Conservation (phyloP, 371 early-diverging fungal species). For the Mortierella sp. region DNA sequence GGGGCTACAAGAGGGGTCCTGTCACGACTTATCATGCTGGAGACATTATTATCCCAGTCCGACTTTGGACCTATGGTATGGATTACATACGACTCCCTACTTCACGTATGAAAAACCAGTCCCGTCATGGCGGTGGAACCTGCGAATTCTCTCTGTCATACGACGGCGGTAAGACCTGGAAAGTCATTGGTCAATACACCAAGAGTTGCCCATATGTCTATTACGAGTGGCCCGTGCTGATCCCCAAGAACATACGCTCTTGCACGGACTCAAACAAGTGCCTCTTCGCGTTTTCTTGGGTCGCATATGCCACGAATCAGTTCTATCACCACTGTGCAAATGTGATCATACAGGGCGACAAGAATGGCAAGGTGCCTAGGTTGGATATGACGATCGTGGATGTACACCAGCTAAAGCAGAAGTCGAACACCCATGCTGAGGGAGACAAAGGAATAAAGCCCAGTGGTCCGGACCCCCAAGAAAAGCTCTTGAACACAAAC, state of each 20-base stretch:
- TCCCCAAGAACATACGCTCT: conserved; percentile 26
- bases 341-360: conserved; percentile 15
- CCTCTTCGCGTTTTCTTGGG: conserved; percentile 29
- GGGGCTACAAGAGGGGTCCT: conserved; percentile 14
- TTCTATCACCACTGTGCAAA: conserved; percentile 33
- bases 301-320: conserved; percentile 18
- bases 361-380: conserved; percentile 23
- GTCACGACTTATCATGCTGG: conserved; percentile 33
- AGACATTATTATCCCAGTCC: conserved; percentile 20
- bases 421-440: conserved; percentile 7
- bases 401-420: conserved; percentile 3
- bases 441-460: conserved; percentile 13
- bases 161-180: conserved; percentile 67
- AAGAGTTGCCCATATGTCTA: conserved; percentile 50
- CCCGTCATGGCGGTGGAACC: conserved; percentile 65
- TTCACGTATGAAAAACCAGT: conserved; percentile 4
- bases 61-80: conserved; percentile 25
- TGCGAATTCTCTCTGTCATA: conserved; percentile 75
- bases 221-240: conserved; percentile 27
- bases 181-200: conserved; percentile 58
- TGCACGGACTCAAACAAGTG: conserved; percentile 33
- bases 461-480: conserved; percentile 8
- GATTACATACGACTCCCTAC: conserved; percentile 11
- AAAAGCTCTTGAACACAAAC: conserved; percentile 14
- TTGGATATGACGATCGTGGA: conserved; percentile 28